Evolutionary conservation across 495 filamentous ascomycete genomes (phyloP).

Genomic region (Penicillium crystallinum): DNA sequence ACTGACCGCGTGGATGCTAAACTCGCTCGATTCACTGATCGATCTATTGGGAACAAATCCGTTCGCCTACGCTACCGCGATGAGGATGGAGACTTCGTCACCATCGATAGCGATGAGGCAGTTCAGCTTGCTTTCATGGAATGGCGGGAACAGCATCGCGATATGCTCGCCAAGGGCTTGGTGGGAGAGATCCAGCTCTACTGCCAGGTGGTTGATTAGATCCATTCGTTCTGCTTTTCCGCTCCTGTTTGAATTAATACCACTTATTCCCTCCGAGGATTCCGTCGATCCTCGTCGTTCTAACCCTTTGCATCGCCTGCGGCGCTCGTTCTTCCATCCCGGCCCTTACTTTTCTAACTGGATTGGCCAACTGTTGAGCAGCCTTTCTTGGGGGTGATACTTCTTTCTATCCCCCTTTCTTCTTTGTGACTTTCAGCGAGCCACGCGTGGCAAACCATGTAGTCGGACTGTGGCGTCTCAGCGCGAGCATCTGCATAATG

Average conservation of each 20-base stretch:
- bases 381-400: constrained; percentile 15
- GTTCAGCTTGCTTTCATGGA: constrained; percentile 91
- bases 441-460: constrained; percentile 1
- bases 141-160: constrained; percentile 72
- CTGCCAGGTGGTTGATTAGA: constrained; percentile 48
- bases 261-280: constrained; percentile 1
- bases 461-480: constrained; percentile 5
- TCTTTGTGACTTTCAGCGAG: constrained; percentile 6
- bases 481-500: constrained; percentile 16
- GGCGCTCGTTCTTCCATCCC: constrained; percentile 11
- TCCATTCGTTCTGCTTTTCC: constrained; percentile 3
- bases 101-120: constrained; percentile 89
- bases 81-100: constrained; percentile 88
- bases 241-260: constrained; percentile 3
- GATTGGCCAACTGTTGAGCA: constrained; percentile 29
- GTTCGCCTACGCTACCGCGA: constrained; percentile 85
- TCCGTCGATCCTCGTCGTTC: neutral
- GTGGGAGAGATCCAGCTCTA: constrained; percentile 84
- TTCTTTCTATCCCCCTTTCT: constrained; percentile 14
- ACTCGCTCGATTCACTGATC: constrained; percentile 72
- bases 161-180: constrained; percentile 56
- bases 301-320: constrained; percentile 14
- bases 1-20: constrained; percentile 97
- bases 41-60: constrained; percentile 70
- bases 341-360: constrained; percentile 19